Evolutionary conservation across 2,329 filamentous ascomycete species (phyloP).

Genomic region (Nectriaceae sp.): DNA sequence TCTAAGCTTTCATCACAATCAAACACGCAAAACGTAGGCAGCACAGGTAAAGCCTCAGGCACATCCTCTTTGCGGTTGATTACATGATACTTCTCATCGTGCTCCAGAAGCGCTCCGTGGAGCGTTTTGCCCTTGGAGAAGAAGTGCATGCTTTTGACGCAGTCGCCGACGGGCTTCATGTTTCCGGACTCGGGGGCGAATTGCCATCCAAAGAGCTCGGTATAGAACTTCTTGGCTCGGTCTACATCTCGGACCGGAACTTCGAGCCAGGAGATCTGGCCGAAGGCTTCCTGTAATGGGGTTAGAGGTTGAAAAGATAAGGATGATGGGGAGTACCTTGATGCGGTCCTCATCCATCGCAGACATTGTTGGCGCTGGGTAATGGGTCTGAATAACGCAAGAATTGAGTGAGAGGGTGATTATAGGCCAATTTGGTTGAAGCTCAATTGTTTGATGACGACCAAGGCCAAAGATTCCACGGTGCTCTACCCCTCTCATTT

Average conservation of each 20-base stretch:
- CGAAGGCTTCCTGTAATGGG: conserved; percentile 22
- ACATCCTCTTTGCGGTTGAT: conserved; percentile 28
- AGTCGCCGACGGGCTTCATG: conserved; percentile 17
- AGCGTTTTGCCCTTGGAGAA: conserved; percentile 36
- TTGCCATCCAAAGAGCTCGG: conserved; percentile 37
- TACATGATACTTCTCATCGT: conserved; percentile 32
- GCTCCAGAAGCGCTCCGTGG: conserved; percentile 37
- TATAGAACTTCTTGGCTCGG: conserved; percentile 41
- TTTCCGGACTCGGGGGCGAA: conserved; percentile 21
- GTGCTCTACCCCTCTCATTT: conserved; percentile 10
- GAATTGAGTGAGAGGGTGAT: not conserved
- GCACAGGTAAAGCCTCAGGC: conserved; percentile 27
- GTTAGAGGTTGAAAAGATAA: not conserved
- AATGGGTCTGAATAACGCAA: not conserved
- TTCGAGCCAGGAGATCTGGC: conserved; percentile 42
- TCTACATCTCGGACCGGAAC: conserved; percentile 37
- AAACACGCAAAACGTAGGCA: conserved; percentile 36
- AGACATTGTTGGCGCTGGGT: not conserved
- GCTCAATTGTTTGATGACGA: not conserved
- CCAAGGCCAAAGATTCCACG: not conserved
- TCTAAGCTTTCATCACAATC: conserved; percentile 35
- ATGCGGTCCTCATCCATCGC: conserved; percentile 11
- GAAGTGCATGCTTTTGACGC: conserved; percentile 34
- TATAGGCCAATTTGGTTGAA: not conserved
- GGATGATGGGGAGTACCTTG: conserved; percentile 11